phyloP scores from a whole-genome alignment of 2,329 filamentous ascomycete species.

The Aspergillus piperis region DNA sequence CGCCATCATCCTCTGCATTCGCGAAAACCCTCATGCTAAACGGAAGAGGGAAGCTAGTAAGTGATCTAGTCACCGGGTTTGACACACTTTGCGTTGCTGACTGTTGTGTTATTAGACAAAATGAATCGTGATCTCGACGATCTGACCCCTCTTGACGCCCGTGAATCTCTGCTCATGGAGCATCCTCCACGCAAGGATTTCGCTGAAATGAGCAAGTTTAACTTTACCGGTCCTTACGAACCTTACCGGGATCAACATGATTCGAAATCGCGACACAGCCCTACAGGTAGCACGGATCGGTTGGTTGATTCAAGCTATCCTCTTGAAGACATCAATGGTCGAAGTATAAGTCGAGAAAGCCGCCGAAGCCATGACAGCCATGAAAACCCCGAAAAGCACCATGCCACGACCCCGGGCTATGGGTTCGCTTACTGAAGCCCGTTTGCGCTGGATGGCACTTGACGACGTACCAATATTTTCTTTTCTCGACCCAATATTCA shows the following conservation, averaged over 20 bases:
- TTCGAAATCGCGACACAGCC: constrained; percentile 25
- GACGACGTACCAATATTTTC: constrained; percentile 9
- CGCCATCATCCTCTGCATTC: constrained; percentile 77
- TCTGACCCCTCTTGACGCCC: constrained; percentile 82
- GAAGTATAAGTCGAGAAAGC: constrained; percentile 30
- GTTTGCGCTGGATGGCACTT: constrained; percentile 6
- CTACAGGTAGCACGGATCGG: constrained; percentile 37
- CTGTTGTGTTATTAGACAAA: constrained; percentile 62
- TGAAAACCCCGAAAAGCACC: constrained; percentile 36
- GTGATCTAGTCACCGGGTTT: constrained; percentile 33
- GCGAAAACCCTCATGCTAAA: constrained; percentile 86
- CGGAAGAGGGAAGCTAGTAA: constrained; percentile 87
- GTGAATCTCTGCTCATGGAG: constrained; percentile 68
- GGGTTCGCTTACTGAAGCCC: constrained; percentile 36
- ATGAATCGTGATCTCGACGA: constrained; percentile 73
- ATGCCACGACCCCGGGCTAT: constrained; percentile 33
- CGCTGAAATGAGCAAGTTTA: constrained; percentile 44
- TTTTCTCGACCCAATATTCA: constrained; percentile 9
- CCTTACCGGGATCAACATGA: constrained; percentile 39
- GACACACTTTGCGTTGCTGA: background rate
- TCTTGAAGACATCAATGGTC: constrained; percentile 27
- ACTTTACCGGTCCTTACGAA: constrained; percentile 43
- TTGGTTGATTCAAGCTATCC: constrained; percentile 34
- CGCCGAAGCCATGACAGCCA: constrained; percentile 22
- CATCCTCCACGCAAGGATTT: constrained; percentile 46